Percentiles rank a stretch among this genome's conserved stretches.
Conservation (phyloP, 2,329 filamentous ascomycete genomes). For the Sporothrix brasiliensis region DNA sequence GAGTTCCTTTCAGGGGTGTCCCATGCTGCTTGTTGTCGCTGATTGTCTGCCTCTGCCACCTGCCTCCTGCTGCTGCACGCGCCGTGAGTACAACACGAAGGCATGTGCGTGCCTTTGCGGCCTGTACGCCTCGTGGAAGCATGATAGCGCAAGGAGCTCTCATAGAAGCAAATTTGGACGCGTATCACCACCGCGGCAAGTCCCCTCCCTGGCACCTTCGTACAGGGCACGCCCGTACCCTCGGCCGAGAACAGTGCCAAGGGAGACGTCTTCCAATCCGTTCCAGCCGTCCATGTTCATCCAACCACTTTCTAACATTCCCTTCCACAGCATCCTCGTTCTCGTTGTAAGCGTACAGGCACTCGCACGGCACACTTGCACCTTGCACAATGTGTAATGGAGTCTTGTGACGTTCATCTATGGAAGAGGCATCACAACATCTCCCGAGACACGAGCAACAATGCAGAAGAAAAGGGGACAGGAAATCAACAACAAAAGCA, state of each 20-base stretch:
- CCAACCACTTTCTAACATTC: background rate
- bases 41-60: background rate
- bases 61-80: background rate
- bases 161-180: conserved; percentile 22
- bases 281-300: background rate
- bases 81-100: background rate
- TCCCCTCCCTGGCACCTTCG: background rate
- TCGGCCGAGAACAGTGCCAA: conserved; percentile 24
- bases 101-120: background rate
- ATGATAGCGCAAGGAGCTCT: background rate
- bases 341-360: background rate
- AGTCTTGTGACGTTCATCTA: background rate
- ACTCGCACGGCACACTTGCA: conserved; percentile 10
- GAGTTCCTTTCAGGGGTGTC: background rate
- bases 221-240: conserved; percentile 8
- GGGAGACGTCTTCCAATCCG: background rate
- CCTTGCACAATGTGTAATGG: conserved; percentile 6
- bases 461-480: background rate
- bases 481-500: conserved; percentile 36
- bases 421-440: background rate
- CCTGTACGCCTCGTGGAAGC: conserved; percentile 21
- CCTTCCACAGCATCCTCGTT: conserved; percentile 19
- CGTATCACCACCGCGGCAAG: conserved; percentile 19
- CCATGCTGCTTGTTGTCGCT: conserved; percentile 6
- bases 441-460: background rate